Evolutionary conservation across 371 early-diverging fungal species (phyloP).

Genomic region (Actinomortierella wolfii): DNA sequence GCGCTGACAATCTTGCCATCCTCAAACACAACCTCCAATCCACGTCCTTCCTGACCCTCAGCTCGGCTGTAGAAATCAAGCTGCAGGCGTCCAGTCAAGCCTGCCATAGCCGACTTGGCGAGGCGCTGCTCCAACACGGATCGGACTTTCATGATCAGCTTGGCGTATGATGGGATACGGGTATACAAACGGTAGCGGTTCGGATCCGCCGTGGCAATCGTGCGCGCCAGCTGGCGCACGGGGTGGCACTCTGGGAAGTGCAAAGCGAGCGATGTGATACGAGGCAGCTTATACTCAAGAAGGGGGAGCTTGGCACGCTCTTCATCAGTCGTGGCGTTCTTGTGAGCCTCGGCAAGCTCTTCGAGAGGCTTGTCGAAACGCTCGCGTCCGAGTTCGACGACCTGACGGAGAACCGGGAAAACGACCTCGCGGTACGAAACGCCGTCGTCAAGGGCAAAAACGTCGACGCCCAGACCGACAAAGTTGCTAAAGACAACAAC

Average conservation of each 20-base stretch:
- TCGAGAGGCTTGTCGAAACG: background rate
- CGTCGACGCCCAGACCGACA: constrained; percentile 3
- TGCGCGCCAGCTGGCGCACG: too few species aligned
- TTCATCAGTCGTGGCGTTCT: background rate
- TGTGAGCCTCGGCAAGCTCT: constrained; percentile 3
- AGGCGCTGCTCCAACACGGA: constrained; percentile 21
- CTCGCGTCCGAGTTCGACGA: constrained; percentile 8
- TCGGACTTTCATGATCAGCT: constrained; percentile 12
- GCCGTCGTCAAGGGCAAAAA: constrained; percentile 8
- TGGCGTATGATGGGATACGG: constrained; percentile 12
- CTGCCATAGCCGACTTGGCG: constrained; percentile 6
- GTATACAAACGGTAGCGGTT: constrained; percentile 18
- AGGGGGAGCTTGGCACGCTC: constrained; percentile 1
- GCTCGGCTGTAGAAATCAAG: constrained; percentile 17
- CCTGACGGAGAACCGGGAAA: constrained; percentile 15
- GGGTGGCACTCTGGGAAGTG: too few species aligned
- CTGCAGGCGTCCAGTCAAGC: constrained; percentile 4
- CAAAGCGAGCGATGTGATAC: too few species aligned
- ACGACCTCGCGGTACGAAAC: background rate
- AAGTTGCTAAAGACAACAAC: constrained; percentile 1
- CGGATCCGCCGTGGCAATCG: constrained; percentile 1
- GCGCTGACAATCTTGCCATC: constrained; percentile 8
- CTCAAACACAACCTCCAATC: constrained; percentile 18
- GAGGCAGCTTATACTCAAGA: too few species aligned
- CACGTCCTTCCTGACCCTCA: constrained; percentile 18